Evolutionary conservation across 2,329 filamentous ascomycete species (phyloP), one percentile per base, ranked within the genome.

Genomic region (Mycosphaerella sp.): DNA sequence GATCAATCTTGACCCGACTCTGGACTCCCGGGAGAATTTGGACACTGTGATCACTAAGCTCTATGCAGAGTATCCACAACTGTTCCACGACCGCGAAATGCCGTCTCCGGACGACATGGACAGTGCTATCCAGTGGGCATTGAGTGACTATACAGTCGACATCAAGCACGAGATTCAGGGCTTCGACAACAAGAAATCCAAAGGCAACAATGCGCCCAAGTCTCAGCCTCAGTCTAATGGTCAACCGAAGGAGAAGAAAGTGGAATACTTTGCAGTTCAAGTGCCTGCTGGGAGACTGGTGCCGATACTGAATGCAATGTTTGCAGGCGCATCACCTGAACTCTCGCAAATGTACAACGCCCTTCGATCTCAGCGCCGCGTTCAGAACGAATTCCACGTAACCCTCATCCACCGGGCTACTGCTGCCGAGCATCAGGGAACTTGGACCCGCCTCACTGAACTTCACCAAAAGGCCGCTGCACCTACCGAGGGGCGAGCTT

Each of bases 371-470:
- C 80, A 78, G 2, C 80, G 85, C 17, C 87, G 93, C 51, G 73
- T 97, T 5, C 92, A 97, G 70, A 68, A 79, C n/a, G 79, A 84
- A 40, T 98, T 97, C 69, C 93, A 98, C 69, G 88, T 98, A 54
- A 98, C 93, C 0, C 80, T 98, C 39, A 89, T 96, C 69, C 93
- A 98, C 71, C 84, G 85, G 45, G 83, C 85, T 9, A 76, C 75
- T 2, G 74, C 81, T 8, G 76, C 76, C 40, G 73, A 84, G 31
- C 72, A 84, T 59, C 79, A 84, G 0, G 80, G 85, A 7, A 76
- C 92, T 51, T 98, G 93, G 93, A 73, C 85, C 51, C 80, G 78
- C 52, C 92, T 96, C 62, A 70, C 68, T 4, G 73, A 78, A n/a
- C 71, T 87, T 1, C 82, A 87, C 62, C 67, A 71, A 21, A 55